Base-by-base conservation (phyloP, 2,329 filamentous ascomycete genomes). In the Hymenoscyphus infarciens region DNA sequence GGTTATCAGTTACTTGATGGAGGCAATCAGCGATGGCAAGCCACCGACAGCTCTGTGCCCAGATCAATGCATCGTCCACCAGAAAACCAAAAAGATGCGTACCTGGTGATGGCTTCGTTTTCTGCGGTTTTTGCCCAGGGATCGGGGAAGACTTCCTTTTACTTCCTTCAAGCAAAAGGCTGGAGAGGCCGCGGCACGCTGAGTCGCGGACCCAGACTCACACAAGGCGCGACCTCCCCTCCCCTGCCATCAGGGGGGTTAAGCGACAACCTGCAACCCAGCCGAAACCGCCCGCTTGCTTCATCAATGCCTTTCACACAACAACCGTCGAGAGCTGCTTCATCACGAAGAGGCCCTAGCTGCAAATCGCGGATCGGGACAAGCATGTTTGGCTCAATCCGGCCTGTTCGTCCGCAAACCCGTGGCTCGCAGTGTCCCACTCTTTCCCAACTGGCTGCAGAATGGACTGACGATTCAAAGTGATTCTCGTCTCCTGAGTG, bases 231-330 rank as follows among this genome's bases (percentile, higher is more conserved):
- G 45, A 22, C 45, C 19, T 49, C n/a, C 10, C n/a, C 19, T 22
- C 19, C 42, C 45, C 45, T 52, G 19, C 19, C 4, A 49, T 49
- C 67, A 67, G 63, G 66, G 66, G 66, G 57, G 56, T 25, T 70
- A 70, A 72, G 71, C 71, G 71, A 73, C 60, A 19, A 52, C 65
- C 66, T 72, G 70, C 67, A 68, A 72, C 71, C 66, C 64, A 63
- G 61, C 62, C 71, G 71, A 72, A 73, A 73, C 71, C 64, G 63
- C 62, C 53, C 66, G 59, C 63, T 60, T 69, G 66, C 66, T 63
- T 69, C 66, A 66, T 65, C 69, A 64, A 66, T 66, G 59, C 61
- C 62, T 70, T 61, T 71, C 66, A 65, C 55, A 71, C 68, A 66
- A 64, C 45, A 57, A 61, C 54, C 65, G 68, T 63, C 61, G 52